Conservation (phyloP, 2,329 filamentous ascomycete species). For the Alternaria infectoria region DNA sequence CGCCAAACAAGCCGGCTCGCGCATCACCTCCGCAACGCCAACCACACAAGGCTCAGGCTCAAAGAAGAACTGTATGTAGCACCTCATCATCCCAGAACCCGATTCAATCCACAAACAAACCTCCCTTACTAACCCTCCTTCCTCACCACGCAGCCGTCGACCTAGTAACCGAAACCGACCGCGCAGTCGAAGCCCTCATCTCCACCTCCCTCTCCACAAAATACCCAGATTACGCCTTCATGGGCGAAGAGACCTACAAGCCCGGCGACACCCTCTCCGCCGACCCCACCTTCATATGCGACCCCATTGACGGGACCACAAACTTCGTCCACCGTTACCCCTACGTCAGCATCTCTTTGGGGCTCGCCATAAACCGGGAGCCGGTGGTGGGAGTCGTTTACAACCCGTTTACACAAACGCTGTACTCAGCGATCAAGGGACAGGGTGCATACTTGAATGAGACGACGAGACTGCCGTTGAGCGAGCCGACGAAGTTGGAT, state of each 20-base stretch:
- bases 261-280: constrained; percentile 68
- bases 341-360: constrained; percentile 77
- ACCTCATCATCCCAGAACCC: not conserved
- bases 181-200: constrained; percentile 65
- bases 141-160: constrained; percentile 56
- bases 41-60: constrained; percentile 50
- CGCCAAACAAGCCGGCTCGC: constrained; percentile 54
- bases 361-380: constrained; percentile 66
- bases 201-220: constrained; percentile 57
- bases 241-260: constrained; percentile 67
- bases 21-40: constrained; percentile 55
- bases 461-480: constrained; percentile 55
- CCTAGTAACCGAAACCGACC: constrained; percentile 69
- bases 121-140: not conserved
- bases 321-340: constrained; percentile 82
- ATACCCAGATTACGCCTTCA: constrained; percentile 61
- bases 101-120: not conserved
- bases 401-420: constrained; percentile 74
- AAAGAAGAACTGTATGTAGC: constrained; percentile 56
- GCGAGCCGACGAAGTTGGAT: constrained; percentile 61
- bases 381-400: constrained; percentile 78
- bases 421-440: constrained; percentile 73
- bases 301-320: constrained; percentile 82
- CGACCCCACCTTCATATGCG: constrained; percentile 78
- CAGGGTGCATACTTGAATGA: constrained; percentile 63